Conservation (phyloP, 2,329 filamentous ascomycete genomes). For the Xylariaceae sp. region DNA sequence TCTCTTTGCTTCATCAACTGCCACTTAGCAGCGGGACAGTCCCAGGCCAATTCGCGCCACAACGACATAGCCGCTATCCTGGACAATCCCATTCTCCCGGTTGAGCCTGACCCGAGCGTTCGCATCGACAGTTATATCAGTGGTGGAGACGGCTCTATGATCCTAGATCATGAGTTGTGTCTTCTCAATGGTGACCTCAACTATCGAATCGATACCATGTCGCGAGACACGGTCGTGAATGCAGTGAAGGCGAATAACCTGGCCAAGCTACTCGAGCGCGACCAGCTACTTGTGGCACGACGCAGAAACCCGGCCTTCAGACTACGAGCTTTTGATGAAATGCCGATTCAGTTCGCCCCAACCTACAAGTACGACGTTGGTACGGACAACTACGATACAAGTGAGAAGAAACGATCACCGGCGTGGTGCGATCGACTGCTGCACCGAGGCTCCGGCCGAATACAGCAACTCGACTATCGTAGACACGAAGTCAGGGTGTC, state of each 20-base stretch:
- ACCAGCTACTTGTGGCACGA: constrained; percentile 84
- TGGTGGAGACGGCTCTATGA: constrained; percentile 92
- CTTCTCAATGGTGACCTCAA: constrained; percentile 94
- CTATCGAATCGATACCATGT: constrained; percentile 97
- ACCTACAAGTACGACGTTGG: constrained; percentile 99
- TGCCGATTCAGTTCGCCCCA: constrained; percentile 84
- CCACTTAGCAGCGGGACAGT: constrained; percentile 90
- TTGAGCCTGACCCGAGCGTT: constrained; percentile 60
- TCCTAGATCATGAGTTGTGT: constrained; percentile 96
- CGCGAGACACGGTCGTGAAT: constrained; percentile 83
- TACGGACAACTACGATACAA: constrained; percentile 87
- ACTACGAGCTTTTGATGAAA: constrained; percentile 83
- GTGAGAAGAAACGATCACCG: constrained; percentile 88
- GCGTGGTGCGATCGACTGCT: constrained; percentile 95
- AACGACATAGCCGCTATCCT: constrained; percentile 88
- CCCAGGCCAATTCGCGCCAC: constrained; percentile 83
- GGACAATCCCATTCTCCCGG: constrained; percentile 69
- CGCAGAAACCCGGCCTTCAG: constrained; percentile 87
- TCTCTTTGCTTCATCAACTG: constrained; percentile 97
- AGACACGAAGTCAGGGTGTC: constrained; percentile 86
- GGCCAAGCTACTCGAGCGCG: constrained; percentile 79
- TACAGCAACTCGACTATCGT: constrained; percentile 82
- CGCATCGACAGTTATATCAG: constrained; percentile 77
- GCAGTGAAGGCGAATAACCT: constrained; percentile 79
- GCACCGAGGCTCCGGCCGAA: constrained; percentile 74